A percentile compares a stretch with the other conserved stretches of the same genome.
Evolutionary conservation across 1,139 yeast genomes (phyloP).

Genomic region (Taphrina deformans): DNA sequence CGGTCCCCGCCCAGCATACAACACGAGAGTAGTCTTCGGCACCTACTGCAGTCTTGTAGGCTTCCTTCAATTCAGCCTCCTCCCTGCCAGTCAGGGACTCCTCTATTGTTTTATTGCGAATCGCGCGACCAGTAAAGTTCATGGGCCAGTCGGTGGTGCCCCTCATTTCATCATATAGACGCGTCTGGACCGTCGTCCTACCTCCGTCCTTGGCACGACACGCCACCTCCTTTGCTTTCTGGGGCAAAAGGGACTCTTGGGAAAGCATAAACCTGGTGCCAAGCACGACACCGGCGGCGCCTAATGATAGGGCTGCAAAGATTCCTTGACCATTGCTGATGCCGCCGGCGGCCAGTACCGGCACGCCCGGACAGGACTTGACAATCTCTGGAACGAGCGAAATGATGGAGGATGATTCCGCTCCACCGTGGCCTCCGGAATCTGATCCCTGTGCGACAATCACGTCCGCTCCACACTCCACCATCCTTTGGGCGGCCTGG

Average conservation of each 20-base stretch:
- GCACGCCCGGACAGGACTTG: constrained; percentile 42
- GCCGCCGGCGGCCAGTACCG: constrained; percentile 54
- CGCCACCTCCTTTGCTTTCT: constrained; percentile 28
- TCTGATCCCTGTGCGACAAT: constrained; percentile 54
- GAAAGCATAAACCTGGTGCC: constrained; percentile 37
- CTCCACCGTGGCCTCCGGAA: constrained; percentile 59
- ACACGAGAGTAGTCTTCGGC: constrained; percentile 34
- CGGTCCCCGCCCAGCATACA: constrained; percentile 38
- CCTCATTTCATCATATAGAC: constrained; percentile 36
- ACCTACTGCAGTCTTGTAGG: constrained; percentile 29
- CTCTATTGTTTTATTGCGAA: constrained; percentile 33
- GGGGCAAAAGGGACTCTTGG: constrained; percentile 31
- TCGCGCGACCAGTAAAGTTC: constrained; percentile 36
- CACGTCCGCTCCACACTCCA: constrained; percentile 48
- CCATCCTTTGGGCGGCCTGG: constrained; percentile 47
- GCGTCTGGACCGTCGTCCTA: constrained; percentile 35
- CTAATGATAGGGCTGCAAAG: constrained; percentile 45
- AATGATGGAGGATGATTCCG: constrained; percentile 42
- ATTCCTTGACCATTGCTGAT: constrained; percentile 47
- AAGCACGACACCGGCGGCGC: constrained; percentile 45
- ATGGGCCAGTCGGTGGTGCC: constrained; percentile 38
- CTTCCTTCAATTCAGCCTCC: constrained; percentile 7
- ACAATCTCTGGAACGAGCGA: constrained; percentile 46
- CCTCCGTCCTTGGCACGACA: constrained; percentile 35
- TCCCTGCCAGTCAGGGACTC: constrained; percentile 29